These are phyloP conservation scores for Gaeumannomyces sp. DNA, from an alignment of 2,329 filamentous ascomycete species.

Conservation along the genomic window DNA sequence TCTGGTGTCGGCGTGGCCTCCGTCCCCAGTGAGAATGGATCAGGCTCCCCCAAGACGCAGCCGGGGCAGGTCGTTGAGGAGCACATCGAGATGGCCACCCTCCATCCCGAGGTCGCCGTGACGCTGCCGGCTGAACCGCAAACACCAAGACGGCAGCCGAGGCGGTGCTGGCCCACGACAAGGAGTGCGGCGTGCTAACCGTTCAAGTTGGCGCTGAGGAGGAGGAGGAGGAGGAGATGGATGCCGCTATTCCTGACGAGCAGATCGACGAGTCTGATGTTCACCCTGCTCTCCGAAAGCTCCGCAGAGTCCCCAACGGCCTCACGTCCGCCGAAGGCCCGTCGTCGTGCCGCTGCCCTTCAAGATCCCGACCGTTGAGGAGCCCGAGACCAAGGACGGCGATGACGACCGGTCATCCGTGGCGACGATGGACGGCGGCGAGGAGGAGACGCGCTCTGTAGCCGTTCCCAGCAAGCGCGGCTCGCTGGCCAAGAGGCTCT, in stretches of 20 bases:
- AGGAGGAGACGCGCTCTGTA: constrained; percentile 29
- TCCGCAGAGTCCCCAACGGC: neutral
- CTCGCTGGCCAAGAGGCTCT: constrained; percentile 42
- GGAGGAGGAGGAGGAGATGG: constrained; percentile 25
- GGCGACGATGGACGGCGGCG: constrained; percentile 60
- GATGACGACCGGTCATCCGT: constrained; percentile 58
- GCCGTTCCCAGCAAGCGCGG: constrained; percentile 22
- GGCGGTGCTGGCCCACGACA: constrained; percentile 34
- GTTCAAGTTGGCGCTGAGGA: constrained; percentile 49
- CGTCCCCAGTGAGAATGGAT: constrained; percentile 36
- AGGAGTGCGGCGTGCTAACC: constrained; percentile 42
- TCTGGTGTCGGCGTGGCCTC: constrained; percentile 44
- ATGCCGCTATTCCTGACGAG: neutral
- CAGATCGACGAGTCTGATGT: neutral
- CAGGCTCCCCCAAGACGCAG: constrained; percentile 20
- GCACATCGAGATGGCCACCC: constrained; percentile 15
- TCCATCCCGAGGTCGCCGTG: constrained; percentile 30
- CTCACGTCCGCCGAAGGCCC: constrained; percentile 18
- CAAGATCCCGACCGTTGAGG: constrained; percentile 41
- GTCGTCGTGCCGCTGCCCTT: constrained; percentile 62
- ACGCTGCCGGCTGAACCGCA: constrained; percentile 45
- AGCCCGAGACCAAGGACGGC: constrained; percentile 27
- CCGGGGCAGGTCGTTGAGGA: constrained; percentile 23
- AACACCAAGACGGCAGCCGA: constrained; percentile 29
- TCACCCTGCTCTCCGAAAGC: neutral